Evolutionary conservation across 2,329 filamentous ascomycete species (phyloP).

Genomic region (Cytospora schulzeri): DNA sequence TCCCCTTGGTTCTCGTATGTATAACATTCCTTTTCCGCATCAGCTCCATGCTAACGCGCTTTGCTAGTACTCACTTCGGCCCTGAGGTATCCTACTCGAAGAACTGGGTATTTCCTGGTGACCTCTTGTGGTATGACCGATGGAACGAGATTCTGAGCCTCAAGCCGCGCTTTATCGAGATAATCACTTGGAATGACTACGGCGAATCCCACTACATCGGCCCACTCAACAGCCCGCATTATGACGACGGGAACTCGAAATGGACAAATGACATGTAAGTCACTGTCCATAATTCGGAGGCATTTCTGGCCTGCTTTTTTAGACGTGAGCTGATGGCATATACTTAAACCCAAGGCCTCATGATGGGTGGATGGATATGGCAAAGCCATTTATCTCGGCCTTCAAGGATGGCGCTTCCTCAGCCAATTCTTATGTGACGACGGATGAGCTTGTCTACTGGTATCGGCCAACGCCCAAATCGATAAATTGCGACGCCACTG

Average conservation of each 20-base stretch:
- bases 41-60: constrained; percentile 45
- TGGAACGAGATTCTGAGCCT: constrained; percentile 52
- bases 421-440: constrained; percentile 41
- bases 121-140: constrained; percentile 60
- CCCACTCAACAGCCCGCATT: constrained; percentile 47
- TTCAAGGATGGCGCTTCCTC: constrained; percentile 49
- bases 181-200: constrained; percentile 53
- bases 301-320: background rate
- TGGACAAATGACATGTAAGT: constrained; percentile 51
- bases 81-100: constrained; percentile 48
- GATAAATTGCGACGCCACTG: constrained; percentile 53
- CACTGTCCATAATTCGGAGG: background rate
- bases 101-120: constrained; percentile 61
- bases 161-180: constrained; percentile 50
- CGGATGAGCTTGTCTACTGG: constrained; percentile 58
- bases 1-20: constrained; percentile 43
- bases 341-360: constrained; percentile 39
- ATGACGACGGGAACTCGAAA: constrained; percentile 48
- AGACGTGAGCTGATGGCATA: background rate
- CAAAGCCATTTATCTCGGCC: constrained; percentile 55
- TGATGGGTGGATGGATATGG: constrained; percentile 55
- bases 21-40: constrained; percentile 43
- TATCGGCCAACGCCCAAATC: constrained; percentile 52
- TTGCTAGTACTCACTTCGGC: constrained; percentile 49
- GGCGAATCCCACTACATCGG: constrained; percentile 59